Evolutionary conservation across 345 rosid genomes (phyloP), one percentile per base, ranked within the genome.

Genomic region (Excoecaria agallocha): DNA sequence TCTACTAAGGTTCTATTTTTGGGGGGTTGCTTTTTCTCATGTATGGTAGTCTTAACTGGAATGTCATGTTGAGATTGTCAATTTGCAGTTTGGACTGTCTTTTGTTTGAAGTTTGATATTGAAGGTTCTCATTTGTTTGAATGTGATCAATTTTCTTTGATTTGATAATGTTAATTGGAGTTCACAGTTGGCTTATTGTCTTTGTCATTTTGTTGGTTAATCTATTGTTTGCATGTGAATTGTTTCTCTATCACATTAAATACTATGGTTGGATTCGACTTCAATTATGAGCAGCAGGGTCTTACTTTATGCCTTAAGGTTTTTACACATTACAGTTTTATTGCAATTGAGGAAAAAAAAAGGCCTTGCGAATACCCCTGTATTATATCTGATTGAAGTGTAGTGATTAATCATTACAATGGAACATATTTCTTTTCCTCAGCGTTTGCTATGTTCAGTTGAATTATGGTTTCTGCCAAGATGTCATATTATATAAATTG

Each of bases 211-310:
- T 82, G 43, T 62, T 20, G 62, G 60, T 48, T 63, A 71, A 73
- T 43, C 30, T 71, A 35, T 48, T 52, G 48, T 69, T 75, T 75
- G 74, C 77, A 24, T 66, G 70, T 66, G 78, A 54, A 58, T 57
- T 66, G 55, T 43, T 59, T n/a, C 43, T 70, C 51, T 68, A 58
- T 59, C 52, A 51, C 56, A 77, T 61, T 57, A 30, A 1, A 17
- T 56, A 41, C 66, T 56, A 37, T 55, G 59, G 45, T 68, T 61
- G 70, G 62, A 75, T 38, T 77, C 83, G 70, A 74, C 66, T 80
- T 64, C 41, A 48, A 73, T 55, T 49, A 49, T 73, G 75, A 13
- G 17, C 17, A 9, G 63, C 16, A 56, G 37, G 69, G 68, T 59
- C 70, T 69, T 58, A 24, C 52, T 62, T 73, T 62, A 24, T 60